Percentiles rank a stretch among this genome's conserved stretches.
phyloP scores from a whole-genome alignment of 345 rosid species.

The Limnanthes douglasii region DNA sequence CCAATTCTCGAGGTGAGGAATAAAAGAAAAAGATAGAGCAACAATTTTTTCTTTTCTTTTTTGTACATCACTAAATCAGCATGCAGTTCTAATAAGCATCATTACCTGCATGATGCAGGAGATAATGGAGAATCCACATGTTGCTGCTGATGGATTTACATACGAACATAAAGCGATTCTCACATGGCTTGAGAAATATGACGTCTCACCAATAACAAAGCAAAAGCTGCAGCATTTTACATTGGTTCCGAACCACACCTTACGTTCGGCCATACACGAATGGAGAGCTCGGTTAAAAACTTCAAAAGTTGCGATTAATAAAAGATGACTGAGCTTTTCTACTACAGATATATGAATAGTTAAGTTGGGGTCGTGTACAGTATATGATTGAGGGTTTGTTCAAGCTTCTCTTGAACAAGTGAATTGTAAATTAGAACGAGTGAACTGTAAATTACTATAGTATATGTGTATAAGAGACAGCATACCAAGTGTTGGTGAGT shows the following conservation, averaged over 20 bases:
- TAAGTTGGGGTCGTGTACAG: no score
- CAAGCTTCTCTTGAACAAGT: no score
- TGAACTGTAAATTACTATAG: no score
- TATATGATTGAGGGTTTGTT: no score
- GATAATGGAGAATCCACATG: conserved; percentile 77
- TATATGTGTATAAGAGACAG: no score
- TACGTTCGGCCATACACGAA: conserved; percentile 58
- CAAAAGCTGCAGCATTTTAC: conserved; percentile 25
- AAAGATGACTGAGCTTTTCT: no score
- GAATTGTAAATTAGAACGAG: no score
- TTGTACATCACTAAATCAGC: not conserved
- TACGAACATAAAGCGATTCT: conserved; percentile 64
- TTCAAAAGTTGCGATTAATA: no score
- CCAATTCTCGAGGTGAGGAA: conserved; percentile 65
- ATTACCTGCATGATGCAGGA: conserved; percentile 28
- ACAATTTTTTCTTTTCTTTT: not conserved
- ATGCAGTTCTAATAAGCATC: not conserved
- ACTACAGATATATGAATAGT: no score
- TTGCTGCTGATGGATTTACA: conserved; percentile 81
- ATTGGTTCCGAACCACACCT: conserved; percentile 46
- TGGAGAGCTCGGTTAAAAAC: conserved; percentile 44
- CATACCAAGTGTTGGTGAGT: no score
- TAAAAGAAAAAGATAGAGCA: not conserved
- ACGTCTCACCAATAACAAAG: conserved; percentile 68
- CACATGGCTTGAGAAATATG: conserved; percentile 54